Conservation (phyloP, 805 yeast species). For the Candida corydali region DNA sequence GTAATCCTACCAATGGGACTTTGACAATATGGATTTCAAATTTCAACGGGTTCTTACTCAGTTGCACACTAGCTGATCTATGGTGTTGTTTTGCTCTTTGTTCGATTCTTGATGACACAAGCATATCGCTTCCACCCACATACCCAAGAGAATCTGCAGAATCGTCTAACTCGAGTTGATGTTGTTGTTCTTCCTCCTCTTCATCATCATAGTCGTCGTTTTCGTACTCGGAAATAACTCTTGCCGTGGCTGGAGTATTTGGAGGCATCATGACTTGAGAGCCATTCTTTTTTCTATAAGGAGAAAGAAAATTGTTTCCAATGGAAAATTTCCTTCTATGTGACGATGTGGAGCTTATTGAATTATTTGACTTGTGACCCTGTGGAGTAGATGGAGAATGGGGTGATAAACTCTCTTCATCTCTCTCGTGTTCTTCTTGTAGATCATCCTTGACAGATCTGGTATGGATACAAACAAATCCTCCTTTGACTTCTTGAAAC, state of each 20-base stretch:
- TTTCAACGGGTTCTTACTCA: constrained; percentile 54
- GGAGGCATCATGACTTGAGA: constrained; percentile 43
- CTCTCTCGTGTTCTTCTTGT: constrained; percentile 14
- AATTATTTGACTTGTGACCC: constrained; percentile 36
- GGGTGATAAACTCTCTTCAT: constrained; percentile 26
- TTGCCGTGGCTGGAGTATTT: constrained; percentile 52
- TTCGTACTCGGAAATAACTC: constrained; percentile 25
- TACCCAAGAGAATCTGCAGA: constrained; percentile 53
- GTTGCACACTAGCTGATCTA: constrained; percentile 23
- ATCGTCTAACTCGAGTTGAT: constrained; percentile 46
- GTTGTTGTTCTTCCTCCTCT: constrained; percentile 25
- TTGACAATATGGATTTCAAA: constrained; percentile 91
- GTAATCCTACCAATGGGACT: constrained; percentile 83
- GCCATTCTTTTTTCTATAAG: constrained; percentile 47
- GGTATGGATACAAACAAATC: constrained; percentile 77
- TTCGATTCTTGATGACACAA: constrained; percentile 55
- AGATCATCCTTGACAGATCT: constrained; percentile 37
- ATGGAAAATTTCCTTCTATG: constrained; percentile 64
- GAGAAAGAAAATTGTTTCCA: constrained; percentile 51
- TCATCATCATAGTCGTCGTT: constrained; percentile 26
- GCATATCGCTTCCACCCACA: constrained; percentile 57
- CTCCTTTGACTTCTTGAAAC: constrained; percentile 89
- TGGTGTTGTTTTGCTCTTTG: constrained; percentile 38
- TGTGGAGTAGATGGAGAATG: constrained; percentile 33
- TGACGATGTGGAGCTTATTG: constrained; percentile 20